These are phyloP conservation scores for Carpinus fangiana DNA, from an alignment of 306 rosid genomes.

Conservation along the genomic window DNA sequence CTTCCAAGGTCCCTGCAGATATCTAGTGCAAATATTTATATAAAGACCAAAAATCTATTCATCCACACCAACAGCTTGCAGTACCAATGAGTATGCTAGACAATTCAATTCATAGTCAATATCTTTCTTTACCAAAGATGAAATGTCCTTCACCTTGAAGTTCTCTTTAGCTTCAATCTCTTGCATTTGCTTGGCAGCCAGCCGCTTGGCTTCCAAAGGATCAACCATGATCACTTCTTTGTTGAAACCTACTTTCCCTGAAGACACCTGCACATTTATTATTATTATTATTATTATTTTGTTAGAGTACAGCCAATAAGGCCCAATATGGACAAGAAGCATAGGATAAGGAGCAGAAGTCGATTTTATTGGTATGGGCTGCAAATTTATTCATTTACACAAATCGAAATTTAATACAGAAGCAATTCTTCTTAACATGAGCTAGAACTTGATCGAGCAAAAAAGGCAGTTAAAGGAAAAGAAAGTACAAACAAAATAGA, in stretches of 20 bases:
- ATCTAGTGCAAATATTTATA: not conserved
- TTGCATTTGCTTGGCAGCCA: slow-evolving; percentile 90
- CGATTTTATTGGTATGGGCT: not conserved
- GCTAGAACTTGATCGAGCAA: not conserved
- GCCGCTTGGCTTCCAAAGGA: slow-evolving; percentile 88
- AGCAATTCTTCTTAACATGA: not conserved
- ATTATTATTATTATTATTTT: too few species aligned
- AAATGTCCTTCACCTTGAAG: slow-evolving; percentile 52
- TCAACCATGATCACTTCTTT: slow-evolving; percentile 83
- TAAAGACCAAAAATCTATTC: not conserved
- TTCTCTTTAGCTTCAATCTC: slow-evolving; percentile 74
- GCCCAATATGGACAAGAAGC: slow-evolving; percentile 4
- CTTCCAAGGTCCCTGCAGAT: not conserved
- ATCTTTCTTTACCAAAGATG: not conserved
- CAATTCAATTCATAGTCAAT: not conserved
- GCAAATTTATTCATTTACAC: not conserved
- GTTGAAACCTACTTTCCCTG: slow-evolving; percentile 46
- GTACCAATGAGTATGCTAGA: not conserved
- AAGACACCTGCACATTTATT: slow-evolving; percentile 52
- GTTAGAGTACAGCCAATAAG: slow-evolving; percentile 6
- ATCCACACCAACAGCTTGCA: not conserved
- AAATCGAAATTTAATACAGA: not conserved
- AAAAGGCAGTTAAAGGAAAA: not conserved
- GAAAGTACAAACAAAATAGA: not conserved
- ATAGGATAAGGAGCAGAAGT: slow-evolving; percentile 9